A percentile compares a stretch with the other conserved stretches of the same genome.
Evolutionary conservation across 2,329 filamentous ascomycete species (phyloP).

Genomic region (Westerdykella sp.): DNA sequence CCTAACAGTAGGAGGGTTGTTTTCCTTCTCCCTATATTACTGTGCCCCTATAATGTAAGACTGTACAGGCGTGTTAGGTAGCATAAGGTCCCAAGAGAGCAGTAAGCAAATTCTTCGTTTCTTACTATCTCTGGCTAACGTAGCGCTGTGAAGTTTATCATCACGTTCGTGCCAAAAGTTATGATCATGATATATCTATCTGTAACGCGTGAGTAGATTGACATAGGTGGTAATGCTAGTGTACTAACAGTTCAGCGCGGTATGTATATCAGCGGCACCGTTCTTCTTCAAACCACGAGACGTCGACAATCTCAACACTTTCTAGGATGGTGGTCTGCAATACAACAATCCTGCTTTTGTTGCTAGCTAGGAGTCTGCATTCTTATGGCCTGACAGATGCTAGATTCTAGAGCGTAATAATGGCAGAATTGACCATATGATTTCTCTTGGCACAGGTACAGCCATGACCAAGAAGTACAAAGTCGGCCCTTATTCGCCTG

Average conservation of each 20-base stretch:
- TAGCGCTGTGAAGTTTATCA: constrained; percentile 7
- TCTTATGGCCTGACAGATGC: constrained; percentile 18
- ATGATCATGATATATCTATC: constrained; percentile 13
- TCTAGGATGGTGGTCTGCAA: constrained; percentile 24
- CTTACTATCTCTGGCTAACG: constrained; percentile 1
- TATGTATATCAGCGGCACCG: constrained; percentile 23
- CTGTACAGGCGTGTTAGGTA: too few species aligned
- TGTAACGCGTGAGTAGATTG: constrained; percentile 18
- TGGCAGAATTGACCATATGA: constrained; percentile 13
- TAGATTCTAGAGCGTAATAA: constrained; percentile 2
- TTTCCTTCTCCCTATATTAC: too few species aligned
- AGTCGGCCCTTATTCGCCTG: constrained; percentile 16
- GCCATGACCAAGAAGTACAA: constrained; percentile 2
- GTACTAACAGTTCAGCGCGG: constrained; percentile 14
- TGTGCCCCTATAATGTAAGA: too few species aligned
- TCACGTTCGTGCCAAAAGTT: constrained; percentile 13
- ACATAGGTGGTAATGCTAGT: not conserved
- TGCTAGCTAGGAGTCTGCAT: constrained; percentile 14
- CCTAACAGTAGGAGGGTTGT: too few species aligned
- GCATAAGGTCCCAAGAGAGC: too few species aligned
- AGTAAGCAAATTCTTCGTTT: too few species aligned
- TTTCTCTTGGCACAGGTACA: constrained; percentile 23
- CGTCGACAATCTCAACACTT: constrained; percentile 17
- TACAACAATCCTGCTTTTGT: constrained; percentile 23
- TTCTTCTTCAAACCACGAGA: constrained; percentile 23